Percentiles rank a stretch among this genome's conserved stretches.
Conservation (phyloP, 257 asterid genomes). For the Solanum neorickii region DNA sequence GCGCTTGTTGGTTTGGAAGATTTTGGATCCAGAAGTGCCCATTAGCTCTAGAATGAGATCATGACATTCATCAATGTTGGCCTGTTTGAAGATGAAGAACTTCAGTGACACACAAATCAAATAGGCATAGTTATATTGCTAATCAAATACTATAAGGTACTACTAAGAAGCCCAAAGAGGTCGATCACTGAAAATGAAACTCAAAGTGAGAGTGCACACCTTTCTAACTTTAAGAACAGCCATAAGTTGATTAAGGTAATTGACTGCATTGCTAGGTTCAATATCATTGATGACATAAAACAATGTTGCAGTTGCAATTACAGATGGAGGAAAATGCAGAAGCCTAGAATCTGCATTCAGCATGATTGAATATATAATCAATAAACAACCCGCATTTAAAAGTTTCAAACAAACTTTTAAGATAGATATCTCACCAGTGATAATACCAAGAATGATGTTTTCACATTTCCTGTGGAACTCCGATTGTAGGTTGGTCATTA, state of each 20-base stretch:
- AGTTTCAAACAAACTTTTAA: neutral
- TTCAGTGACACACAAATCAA: neutral
- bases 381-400: neutral
- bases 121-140: neutral
- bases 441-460: constrained; percentile 33
- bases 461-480: constrained; percentile 50
- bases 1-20: constrained; percentile 10
- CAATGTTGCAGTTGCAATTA: constrained; percentile 47
- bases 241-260: constrained; percentile 16
- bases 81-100: constrained; percentile 5
- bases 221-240: constrained; percentile 11
- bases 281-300: constrained; percentile 25
- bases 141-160: neutral
- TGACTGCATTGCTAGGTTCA: constrained; percentile 14
- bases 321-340: constrained; percentile 21
- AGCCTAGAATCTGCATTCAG: neutral
- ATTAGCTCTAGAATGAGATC: constrained; percentile 13
- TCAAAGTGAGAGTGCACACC: constrained; percentile 1
- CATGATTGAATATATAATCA: neutral
- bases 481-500: constrained; percentile 30
- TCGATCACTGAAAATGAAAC: neutral
- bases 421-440: constrained; percentile 42
- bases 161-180: neutral
- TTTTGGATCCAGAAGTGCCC: neutral
- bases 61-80: constrained; percentile 15